Evolutionary conservation across 345 rosid genomes (phyloP).

Genomic region (Pistacia vera): DNA sequence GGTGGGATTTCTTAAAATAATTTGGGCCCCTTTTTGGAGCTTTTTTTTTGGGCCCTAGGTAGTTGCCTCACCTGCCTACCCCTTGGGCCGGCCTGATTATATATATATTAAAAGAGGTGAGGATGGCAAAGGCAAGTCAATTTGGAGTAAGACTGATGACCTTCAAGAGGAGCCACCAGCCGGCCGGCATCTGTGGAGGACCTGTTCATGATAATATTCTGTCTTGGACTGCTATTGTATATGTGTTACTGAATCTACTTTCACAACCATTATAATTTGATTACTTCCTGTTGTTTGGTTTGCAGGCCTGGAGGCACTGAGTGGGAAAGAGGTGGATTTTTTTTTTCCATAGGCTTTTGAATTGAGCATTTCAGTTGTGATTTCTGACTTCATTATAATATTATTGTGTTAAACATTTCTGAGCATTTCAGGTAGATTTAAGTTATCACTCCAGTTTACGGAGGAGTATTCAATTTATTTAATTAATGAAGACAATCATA

Average conservation of each 20-base stretch:
- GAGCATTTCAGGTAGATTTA: background rate
- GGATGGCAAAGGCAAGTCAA: background rate
- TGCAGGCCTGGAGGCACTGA: background rate
- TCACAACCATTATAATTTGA: background rate
- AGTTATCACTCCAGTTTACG: background rate
- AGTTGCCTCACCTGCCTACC: too few species aligned
- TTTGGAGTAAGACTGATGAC: background rate
- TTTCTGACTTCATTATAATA: too few species aligned
- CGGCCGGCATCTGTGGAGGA: background rate
- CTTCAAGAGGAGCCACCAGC: background rate
- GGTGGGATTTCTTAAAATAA: too few species aligned
- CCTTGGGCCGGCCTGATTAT: too few species aligned
- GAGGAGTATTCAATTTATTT: background rate
- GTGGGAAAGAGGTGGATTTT: background rate
- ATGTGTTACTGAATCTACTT: background rate
- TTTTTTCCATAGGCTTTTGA: too few species aligned
- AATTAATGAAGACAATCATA: too few species aligned
- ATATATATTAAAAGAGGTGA: background rate
- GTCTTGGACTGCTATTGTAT: background rate
- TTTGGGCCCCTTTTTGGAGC: too few species aligned
- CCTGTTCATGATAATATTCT: background rate
- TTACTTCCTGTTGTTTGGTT: background rate
- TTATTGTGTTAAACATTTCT: too few species aligned
- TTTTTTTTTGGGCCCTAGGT: too few species aligned
- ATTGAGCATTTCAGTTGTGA: too few species aligned